These are phyloP conservation scores for Fagopyrum esculentum DNA, from an alignment of 148 eudicot genomes.

Conservation along the genomic window DNA sequence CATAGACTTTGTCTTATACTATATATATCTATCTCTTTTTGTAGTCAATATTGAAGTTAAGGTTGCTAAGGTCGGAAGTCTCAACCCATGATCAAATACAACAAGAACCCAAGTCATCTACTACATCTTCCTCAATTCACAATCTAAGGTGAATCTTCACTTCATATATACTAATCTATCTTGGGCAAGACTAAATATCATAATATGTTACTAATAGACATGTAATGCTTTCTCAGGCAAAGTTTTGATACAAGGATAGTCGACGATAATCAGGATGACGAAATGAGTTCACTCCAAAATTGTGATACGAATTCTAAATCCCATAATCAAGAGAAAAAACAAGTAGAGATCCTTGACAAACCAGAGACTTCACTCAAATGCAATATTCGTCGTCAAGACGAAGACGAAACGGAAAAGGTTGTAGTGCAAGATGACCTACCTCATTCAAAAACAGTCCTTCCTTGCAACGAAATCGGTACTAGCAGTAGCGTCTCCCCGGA, in stretches of 20 bases:
- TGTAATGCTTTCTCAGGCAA: not conserved
- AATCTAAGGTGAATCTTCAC: not conserved
- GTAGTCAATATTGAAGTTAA: constrained; percentile 50
- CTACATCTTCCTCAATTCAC: not conserved
- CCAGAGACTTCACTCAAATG: not conserved
- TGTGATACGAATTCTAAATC: not conserved
- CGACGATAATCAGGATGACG: not conserved
- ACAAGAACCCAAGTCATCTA: not conserved
- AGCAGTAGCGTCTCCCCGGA: not conserved
- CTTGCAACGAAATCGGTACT: not conserved
- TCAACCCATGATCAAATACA: constrained; percentile 16
- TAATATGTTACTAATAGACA: not conserved
- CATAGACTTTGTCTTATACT: not conserved
- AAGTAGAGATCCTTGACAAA: not conserved
- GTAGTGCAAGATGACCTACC: not conserved
- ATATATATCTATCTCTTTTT: not conserved
- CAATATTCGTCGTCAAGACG: not conserved
- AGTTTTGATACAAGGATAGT: not conserved
- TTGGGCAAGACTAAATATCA: too few species aligned
- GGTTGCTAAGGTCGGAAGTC: constrained; percentile 31
- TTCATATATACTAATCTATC: not conserved
- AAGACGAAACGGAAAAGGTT: not conserved
- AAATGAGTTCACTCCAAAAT: not conserved
- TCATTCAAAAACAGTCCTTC: not conserved
- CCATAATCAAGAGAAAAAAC: not conserved